A percentile compares a stretch with the other conserved stretches of the same genome.
phyloP scores from a whole-genome alignment of 129 eudicot species.

The Saposhnikovia divaricata region DNA sequence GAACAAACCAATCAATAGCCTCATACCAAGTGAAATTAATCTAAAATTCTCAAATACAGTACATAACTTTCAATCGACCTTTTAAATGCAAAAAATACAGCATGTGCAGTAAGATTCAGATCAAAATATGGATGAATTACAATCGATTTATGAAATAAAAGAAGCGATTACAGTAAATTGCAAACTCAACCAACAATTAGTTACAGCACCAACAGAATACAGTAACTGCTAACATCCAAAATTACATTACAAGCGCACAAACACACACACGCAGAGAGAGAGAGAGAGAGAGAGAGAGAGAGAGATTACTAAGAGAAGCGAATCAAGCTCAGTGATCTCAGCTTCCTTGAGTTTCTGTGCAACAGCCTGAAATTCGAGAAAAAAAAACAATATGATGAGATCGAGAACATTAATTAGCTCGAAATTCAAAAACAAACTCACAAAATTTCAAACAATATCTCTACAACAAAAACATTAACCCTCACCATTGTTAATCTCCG shows the following conservation, averaged over 20 bases:
- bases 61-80: too few relatives aligned
- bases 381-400: slow-evolving; percentile 10
- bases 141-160: too few relatives aligned
- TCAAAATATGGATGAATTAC: too few relatives aligned
- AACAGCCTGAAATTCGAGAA: slow-evolving; percentile 53
- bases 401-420: neutral
- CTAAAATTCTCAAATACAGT: too few relatives aligned
- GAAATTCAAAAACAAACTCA: neutral
- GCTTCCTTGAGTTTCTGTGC: slow-evolving; percentile 90
- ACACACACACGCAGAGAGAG: too few relatives aligned
- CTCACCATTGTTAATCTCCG: slow-evolving; percentile 28
- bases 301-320: slow-evolving; percentile 70
- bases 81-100: too few relatives aligned
- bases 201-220: neutral
- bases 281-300: too few relatives aligned
- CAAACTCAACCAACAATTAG: too few relatives aligned
- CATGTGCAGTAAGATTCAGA: too few relatives aligned
- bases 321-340: slow-evolving; percentile 95
- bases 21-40: too few relatives aligned
- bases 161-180: too few relatives aligned
- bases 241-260: neutral
- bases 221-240: neutral
- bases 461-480: neutral
- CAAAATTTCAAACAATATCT: neutral
- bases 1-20: too few relatives aligned